These are phyloP conservation scores for Nemania serpens DNA, from an alignment of 2,329 filamentous ascomycete genomes.

Conservation along the genomic window DNA sequence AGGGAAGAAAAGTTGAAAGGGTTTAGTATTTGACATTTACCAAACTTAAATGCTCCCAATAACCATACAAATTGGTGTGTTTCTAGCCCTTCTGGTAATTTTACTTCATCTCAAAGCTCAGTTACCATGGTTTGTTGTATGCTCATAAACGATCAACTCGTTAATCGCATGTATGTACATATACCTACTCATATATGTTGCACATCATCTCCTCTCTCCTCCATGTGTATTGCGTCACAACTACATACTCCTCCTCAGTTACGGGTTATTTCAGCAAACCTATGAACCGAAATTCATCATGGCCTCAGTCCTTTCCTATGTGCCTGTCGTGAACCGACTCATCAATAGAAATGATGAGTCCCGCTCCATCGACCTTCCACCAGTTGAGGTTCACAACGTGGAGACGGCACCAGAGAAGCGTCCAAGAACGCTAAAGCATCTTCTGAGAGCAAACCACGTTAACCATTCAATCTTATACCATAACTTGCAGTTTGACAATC, in stretches of 20 bases:
- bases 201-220: conserved; percentile 2
- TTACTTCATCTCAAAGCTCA: too few relatives aligned
- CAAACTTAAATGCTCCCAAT: neutral
- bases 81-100: neutral
- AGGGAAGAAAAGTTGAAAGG: too few relatives aligned
- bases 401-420: conserved; percentile 81
- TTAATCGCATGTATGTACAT: neutral
- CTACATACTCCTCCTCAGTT: neutral
- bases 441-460: conserved; percentile 88
- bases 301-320: conserved; percentile 49
- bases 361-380: conserved; percentile 60
- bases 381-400: conserved; percentile 76
- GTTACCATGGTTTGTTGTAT: too few relatives aligned
- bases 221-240: conserved; percentile 15
- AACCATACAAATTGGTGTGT: neutral
- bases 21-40: neutral
- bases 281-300: conserved; percentile 26
- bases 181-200: neutral
- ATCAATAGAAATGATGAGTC: conserved; percentile 38
- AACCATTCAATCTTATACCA: conserved; percentile 86
- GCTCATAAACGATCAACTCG: neutral
- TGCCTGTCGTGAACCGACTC: conserved; percentile 48
- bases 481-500: conserved; percentile 76
- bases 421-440: conserved; percentile 82
- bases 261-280: neutral